These are phyloP conservation scores for Talaromyces albobiverticillius DNA, from an alignment of 2,329 filamentous ascomycete genomes.

Conservation along the genomic window DNA sequence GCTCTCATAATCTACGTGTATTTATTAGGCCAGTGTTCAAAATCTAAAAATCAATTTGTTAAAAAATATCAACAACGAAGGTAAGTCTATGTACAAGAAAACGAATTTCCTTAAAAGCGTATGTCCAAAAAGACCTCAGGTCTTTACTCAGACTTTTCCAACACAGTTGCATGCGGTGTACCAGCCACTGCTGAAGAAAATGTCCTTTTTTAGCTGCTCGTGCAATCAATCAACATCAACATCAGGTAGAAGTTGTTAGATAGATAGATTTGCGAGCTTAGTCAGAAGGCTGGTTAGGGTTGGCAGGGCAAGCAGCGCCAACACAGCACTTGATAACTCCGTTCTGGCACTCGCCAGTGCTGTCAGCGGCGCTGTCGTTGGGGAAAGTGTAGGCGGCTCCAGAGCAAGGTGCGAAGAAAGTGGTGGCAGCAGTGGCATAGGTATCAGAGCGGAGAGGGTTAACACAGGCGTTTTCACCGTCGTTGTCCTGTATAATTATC, in stretches of 20 bases:
- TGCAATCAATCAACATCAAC: no score
- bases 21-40: no score
- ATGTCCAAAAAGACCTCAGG: neutral
- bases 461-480: constrained; percentile 9
- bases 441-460: constrained; percentile 10
- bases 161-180: no score
- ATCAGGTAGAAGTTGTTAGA: no score
- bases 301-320: constrained; percentile 3
- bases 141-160: no score
- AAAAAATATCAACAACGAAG: neutral
- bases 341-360: constrained; percentile 5
- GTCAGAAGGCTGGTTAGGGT: constrained; percentile 7
- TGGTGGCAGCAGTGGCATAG: neutral
- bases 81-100: neutral
- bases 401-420: constrained; percentile 6
- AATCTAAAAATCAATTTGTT: no score
- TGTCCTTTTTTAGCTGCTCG: no score
- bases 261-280: no score
- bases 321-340: constrained; percentile 10
- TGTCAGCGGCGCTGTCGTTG: constrained; percentile 5
- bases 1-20: no score
- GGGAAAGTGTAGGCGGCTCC: constrained; percentile 13
- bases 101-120: no score
- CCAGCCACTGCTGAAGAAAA: no score
- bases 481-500: constrained; percentile 9